Evolutionary conservation across 768 basidiomycete genomes (phyloP).

Genomic region (Naganishia vishniacii): DNA sequence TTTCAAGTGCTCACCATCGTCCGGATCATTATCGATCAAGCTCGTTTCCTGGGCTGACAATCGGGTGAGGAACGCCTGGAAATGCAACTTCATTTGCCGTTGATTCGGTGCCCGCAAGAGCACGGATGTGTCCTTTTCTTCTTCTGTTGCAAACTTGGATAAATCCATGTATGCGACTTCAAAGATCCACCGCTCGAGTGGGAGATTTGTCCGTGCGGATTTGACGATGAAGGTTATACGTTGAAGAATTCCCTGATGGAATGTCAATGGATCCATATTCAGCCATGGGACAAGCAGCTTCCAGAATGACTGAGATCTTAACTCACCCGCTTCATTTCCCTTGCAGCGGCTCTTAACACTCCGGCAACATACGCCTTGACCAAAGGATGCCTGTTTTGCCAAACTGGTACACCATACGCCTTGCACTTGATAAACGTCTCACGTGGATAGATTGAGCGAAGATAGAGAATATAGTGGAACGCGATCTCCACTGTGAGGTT

Average conservation of each 20-base stretch:
- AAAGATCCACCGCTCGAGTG: constrained; percentile 86
- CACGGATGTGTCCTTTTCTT: constrained; percentile 18
- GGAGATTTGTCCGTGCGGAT: constrained; percentile 62
- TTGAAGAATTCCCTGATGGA: constrained; percentile 61
- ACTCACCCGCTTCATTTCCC: constrained; percentile 64
- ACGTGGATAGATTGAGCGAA: constrained; percentile 81
- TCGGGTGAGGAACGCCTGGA: constrained; percentile 42
- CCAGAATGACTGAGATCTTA: too few relatives aligned
- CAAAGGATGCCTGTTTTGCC: constrained; percentile 82
- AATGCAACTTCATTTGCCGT: constrained; percentile 40
- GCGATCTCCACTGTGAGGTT: constrained; percentile 78
- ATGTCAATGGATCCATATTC: too few relatives aligned
- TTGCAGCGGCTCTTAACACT: constrained; percentile 70
- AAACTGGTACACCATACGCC: constrained; percentile 86
- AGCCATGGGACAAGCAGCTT: too few relatives aligned
- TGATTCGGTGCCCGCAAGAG: constrained; percentile 32
- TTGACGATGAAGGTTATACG: constrained; percentile 81
- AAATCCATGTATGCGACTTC: constrained; percentile 67
- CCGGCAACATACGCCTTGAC: constrained; percentile 86
- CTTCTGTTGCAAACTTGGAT: constrained; percentile 28
- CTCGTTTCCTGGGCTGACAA: constrained; percentile 41
- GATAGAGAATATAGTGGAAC: constrained; percentile 84
- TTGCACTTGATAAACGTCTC: constrained; percentile 79
- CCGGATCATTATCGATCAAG: constrained; percentile 54
- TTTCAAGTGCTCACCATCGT: constrained; percentile 56